Evolutionary conservation across 2,329 filamentous ascomycete genomes (phyloP), one percentile per base, ranked within the genome.

Genomic region (Botryotinia calthae): DNA sequence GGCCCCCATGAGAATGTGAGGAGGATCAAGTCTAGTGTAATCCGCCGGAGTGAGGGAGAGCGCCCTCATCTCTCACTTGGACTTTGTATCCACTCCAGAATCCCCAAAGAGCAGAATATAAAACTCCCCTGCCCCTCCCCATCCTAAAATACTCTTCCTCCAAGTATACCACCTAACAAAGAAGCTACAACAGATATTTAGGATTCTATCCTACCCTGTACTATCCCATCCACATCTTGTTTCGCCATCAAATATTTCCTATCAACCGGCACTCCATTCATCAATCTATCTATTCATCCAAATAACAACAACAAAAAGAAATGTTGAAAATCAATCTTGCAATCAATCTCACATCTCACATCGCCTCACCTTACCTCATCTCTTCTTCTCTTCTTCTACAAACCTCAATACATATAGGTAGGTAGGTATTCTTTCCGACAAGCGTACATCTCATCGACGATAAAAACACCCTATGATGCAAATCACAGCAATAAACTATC

Each of bases 61-160:
- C 25, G 2, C 3, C 2, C 48, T n/a, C 25, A 2, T 8, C 25
- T 28, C 16, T 16, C 51, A 28, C 6, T 0, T 0, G 40, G 14
- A 8, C n/a, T 54, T 12, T 16, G 7, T 54, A 28, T 54, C 25
- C 51, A 54, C 51, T 7, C 25, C 51, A 54, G 14, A 54, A 44
- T 16, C 1, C 5, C 14, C 12, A 51, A 51, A n/a, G 25, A n/a
- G 48, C 4, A 18, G 48, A n/a, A 54, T n/a, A 54, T n/a, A n/a
- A 16, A 51, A n/a, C 6, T 8, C 6, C 12, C 48, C 10, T 8
- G 5, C 12, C 12, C 25, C 0, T 54, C 12, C 4, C 12, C 6
- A n/a, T n/a, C 12, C 5, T n/a, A 6, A 16, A 10, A 28, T 14
- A 12, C 14, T 54, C 4, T 16, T 3, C 5, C n/a, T 25, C 4